Conservation (phyloP, 2,329 filamentous ascomycete species). For the Apiospora aurea region DNA sequence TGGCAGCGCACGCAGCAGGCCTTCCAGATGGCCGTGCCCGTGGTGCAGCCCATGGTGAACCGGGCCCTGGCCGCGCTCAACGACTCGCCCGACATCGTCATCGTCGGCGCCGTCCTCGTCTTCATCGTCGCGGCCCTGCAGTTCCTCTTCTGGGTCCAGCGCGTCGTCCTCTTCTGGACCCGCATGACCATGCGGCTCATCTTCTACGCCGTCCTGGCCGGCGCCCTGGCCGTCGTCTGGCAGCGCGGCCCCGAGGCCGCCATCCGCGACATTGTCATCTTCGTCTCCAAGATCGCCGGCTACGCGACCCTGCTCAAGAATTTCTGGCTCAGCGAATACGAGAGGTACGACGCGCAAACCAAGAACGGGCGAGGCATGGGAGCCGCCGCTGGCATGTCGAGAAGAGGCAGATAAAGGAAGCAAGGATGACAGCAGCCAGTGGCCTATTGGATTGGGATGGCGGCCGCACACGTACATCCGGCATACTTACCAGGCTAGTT, state of each 20-base stretch:
- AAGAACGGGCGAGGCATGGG: slow-evolving; percentile 34
- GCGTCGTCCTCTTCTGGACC: slow-evolving; percentile 80
- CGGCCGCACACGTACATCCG: neutral
- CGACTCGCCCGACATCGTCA: slow-evolving; percentile 51
- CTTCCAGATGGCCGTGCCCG: slow-evolving; percentile 45
- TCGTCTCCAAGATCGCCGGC: slow-evolving; percentile 52
- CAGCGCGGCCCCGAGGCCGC: slow-evolving; percentile 72
- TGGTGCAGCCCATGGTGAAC: slow-evolving; percentile 53
- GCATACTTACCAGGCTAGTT: slow-evolving; percentile 17
- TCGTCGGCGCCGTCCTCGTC: slow-evolving; percentile 57
- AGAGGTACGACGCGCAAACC: slow-evolving; percentile 60
- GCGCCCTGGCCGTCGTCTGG: slow-evolving; percentile 63
- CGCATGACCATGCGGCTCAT: slow-evolving; percentile 67
- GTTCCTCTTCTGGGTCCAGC: slow-evolving; percentile 73
- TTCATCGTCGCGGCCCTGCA: slow-evolving; percentile 68
- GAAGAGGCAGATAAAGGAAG: slow-evolving; percentile 20
- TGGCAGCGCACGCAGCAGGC: slow-evolving; percentile 36
- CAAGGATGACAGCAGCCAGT: neutral
- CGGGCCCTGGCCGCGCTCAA: slow-evolving; percentile 44
- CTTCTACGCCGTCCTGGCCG: slow-evolving; percentile 68
- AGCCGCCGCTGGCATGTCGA: slow-evolving; percentile 29
- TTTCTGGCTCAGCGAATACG: slow-evolving; percentile 65
- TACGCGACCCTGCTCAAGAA: slow-evolving; percentile 58
- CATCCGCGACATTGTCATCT: slow-evolving; percentile 60
- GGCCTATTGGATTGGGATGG: neutral